Base-by-base conservation (phyloP, 257 asterid species). In the Solanum commersonii region DNA sequence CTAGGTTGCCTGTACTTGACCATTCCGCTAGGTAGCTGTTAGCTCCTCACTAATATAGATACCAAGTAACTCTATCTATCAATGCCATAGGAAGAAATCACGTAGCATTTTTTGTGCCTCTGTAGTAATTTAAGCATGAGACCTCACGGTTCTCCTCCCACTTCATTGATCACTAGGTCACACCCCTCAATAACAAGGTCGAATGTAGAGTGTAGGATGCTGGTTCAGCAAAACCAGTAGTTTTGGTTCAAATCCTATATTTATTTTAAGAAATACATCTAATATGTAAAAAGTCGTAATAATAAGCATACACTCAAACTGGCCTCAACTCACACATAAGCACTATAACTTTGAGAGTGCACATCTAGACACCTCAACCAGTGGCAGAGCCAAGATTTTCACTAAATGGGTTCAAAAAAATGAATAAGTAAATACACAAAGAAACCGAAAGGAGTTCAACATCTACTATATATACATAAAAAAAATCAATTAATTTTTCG, bases 371-470 rank as follows among this genome's bases (percentile, higher is more conserved):
- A 63, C 5, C 67, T 59, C 27, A 59, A 59, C 27, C 27, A 59
- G 1, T 59, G 13, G 1, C 27, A 0, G 5, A 59, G 27, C 0
- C 1, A 59, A 0, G 25, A 59, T 3, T 59, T 59, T 59, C 27
- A 59, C 2, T 59, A 22, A 59, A 56, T 20, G 25, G 27, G 27
- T 59, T 20, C 5, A 22, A 59, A 59, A 56, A 59, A 0, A 59
- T 59, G 67, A 59, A 22, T 59, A 59, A 59, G 25, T 22, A 59
- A 59, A 59, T 2, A 22, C 27, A 22, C 5, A 0, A 22, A 59
- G 0, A 22, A 59, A 0, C 12, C 13, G 0, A 59, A 59, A 20
- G 5, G 0, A 59, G 13, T 59, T 0, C 67, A 22, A 22, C 67
- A 22, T 59, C 27, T 22, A 59, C 2, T 20, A 59, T 22, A 59